Evolutionary conservation across 805 yeast species (phyloP), one percentile per base, ranked within the genome.

Genomic region (Schizosaccharomyces cryophilus): DNA sequence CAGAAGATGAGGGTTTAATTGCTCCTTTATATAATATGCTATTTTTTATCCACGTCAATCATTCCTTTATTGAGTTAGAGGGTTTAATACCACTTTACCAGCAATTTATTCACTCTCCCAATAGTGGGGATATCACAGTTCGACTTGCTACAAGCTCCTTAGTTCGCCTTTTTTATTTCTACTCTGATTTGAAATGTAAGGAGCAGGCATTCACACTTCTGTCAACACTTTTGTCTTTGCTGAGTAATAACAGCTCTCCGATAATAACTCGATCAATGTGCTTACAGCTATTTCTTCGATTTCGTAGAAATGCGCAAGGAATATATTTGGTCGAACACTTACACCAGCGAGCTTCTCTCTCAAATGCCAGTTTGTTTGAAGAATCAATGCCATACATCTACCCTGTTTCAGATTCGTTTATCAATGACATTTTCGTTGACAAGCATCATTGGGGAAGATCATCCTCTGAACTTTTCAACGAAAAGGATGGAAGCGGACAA

Each of bases 261-360:
- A 35, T 3, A 35, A 13, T 9, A 48, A 38, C 45, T 45, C 31
- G 64, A 62, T 45, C 59, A 63, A 15, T 61, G 54, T 58, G 42
- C 15, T 30, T 26, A 35, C 42, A n/a, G 55, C 54, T 45, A 64
- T 62, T 45, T 45, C 51, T 45, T 45, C 51, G 51, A 45, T 45
- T 45, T 13, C 51, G 51, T 19, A 24, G 26, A 13, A 45, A 45
- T 45, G 26, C 26, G 17, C 21, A 71, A 80, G n/a, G 66, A 74
- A 4, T 67, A 69, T 17, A 45, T 45, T 45, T 45, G 51, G 13
- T 19, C 17, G 51, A 45, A 45, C 24, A n/a, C 51, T 45, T 35
- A 35, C 40, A 35, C 40, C 17, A 35, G 13, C 40, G 13, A 35
- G 40, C 40, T 35, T 13, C 40, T 35, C 13, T n/a, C 24, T 45